Conservation (phyloP, 1,284 basidiomycete genomes). For the Cutaneotrichosporon cutaneum region DNA sequence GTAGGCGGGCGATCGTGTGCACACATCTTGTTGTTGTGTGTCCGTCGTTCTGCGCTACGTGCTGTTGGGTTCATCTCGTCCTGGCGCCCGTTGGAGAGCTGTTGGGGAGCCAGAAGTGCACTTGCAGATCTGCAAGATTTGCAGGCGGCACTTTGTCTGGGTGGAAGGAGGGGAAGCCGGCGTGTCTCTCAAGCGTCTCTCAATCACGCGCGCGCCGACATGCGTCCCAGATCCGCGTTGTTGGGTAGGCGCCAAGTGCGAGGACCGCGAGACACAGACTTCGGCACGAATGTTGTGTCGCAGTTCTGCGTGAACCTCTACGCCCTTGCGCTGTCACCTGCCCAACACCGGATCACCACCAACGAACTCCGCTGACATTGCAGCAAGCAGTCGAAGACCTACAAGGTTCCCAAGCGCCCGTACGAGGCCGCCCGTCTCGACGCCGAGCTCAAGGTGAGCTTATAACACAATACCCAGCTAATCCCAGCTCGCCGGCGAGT, state of each 20-base stretch:
- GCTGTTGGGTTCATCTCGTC: not conserved
- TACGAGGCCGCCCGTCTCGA: conserved; percentile 98
- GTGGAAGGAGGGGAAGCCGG: not conserved
- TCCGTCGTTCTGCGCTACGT: not conserved
- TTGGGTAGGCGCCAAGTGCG: not conserved
- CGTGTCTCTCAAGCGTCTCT: not conserved
- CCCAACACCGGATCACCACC: not conserved
- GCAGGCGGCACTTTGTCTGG: not conserved
- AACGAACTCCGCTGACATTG: not conserved
- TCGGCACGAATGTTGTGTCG: not conserved
- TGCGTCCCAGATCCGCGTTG: not conserved
- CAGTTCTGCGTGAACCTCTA: not conserved
- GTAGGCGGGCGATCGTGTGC: not conserved
- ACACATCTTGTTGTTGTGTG: not conserved
- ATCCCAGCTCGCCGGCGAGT: conserved; percentile 91
- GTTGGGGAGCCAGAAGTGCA: not conserved
- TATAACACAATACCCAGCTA: not conserved
- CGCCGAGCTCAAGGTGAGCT: conserved; percentile 89
- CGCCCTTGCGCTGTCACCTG: not conserved
- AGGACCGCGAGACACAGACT: not conserved
- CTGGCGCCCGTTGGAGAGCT: not conserved
- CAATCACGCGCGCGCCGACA: not conserved
- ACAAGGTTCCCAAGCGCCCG: conserved; percentile 97
- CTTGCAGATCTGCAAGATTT: not conserved
- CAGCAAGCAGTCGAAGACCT: conserved; percentile 60